phyloP scores from a whole-genome alignment of 768 basidiomycete genomes.

The Lentinula raphanica region DNA sequence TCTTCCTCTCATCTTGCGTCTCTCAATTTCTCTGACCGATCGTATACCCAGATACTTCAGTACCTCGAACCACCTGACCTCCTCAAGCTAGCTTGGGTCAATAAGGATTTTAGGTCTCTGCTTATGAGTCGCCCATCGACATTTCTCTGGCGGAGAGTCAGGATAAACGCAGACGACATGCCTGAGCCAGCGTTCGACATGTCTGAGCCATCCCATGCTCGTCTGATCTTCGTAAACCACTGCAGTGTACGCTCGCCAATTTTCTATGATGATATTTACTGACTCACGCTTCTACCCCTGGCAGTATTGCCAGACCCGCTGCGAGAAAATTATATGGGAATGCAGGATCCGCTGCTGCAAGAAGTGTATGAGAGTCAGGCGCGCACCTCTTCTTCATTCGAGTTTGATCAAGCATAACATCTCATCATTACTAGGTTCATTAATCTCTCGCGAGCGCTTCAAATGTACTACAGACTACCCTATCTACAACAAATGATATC shows the following conservation, averaged over 20 bases:
- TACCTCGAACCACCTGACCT: slow-evolving; percentile 27
- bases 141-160: slow-evolving; percentile 21
- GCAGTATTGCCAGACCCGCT: neutral
- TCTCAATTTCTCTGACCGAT: neutral
- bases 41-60: slow-evolving; percentile 22
- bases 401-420: no score
- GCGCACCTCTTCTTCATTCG: no score
- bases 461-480: no score
- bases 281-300: neutral
- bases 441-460: no score
- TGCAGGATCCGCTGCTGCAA: neutral
- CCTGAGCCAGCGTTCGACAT: slow-evolving; percentile 22
- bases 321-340: neutral
- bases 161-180: slow-evolving; percentile 16
- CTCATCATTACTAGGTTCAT: no score
- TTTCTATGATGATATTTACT: neutral
- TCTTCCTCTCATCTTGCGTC: neutral
- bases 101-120: slow-evolving; percentile 22
- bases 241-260: slow-evolving; percentile 22
- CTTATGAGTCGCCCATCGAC: slow-evolving; percentile 13
- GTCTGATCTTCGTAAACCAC: slow-evolving; percentile 21
- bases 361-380: neutral
- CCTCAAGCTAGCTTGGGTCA: slow-evolving; percentile 27
- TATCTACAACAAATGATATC: neutral
- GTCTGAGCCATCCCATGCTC: slow-evolving; percentile 23